These are phyloP conservation scores for Talaromyces piceae DNA, from an alignment of 2,329 filamentous ascomycete genomes.

Conservation along the genomic window DNA sequence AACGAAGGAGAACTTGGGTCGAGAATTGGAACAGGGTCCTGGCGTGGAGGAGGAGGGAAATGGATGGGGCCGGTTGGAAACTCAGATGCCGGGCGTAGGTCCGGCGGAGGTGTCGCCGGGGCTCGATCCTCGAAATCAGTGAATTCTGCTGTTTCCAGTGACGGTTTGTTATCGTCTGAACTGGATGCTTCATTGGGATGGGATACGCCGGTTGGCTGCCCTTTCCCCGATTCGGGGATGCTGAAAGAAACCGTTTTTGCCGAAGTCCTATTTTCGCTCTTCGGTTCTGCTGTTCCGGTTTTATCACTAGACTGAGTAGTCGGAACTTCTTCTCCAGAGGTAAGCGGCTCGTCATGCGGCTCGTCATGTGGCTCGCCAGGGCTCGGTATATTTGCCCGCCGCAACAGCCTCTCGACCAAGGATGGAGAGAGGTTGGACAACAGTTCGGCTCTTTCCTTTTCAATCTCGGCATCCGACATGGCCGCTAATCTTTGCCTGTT, in stretches of 20 bases:
- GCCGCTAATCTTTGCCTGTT: constrained; percentile 64
- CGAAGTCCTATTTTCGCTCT: neutral
- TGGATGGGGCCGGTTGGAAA: constrained; percentile 30
- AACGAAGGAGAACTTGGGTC: constrained; percentile 80
- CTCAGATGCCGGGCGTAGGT: constrained; percentile 35
- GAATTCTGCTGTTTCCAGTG: constrained; percentile 7
- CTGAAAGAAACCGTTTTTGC: constrained; percentile 26
- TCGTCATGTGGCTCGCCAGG: too few relatives aligned
- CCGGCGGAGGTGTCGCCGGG: constrained; percentile 27
- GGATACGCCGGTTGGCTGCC: constrained; percentile 1
- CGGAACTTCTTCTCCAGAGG: neutral
- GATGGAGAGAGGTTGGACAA: constrained; percentile 66
- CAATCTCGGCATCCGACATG: constrained; percentile 79
- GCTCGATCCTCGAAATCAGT: constrained; percentile 26
- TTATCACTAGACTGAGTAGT: neutral
- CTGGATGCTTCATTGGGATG: neutral
- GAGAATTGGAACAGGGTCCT: constrained; percentile 58
- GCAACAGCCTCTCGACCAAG: constrained; percentile 68
- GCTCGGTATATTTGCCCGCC: constrained; percentile 70
- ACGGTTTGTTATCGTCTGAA: constrained; percentile 10
- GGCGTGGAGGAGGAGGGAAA: constrained; percentile 38
- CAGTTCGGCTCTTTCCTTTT: constrained; percentile 71
- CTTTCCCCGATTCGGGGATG: constrained; percentile 8
- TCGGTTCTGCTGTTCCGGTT: neutral
- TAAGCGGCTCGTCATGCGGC: constrained; percentile 37